A percentile compares a stretch with the other conserved stretches of the same genome.
Evolutionary conservation across 2,329 filamentous ascomycete species (phyloP).

Genomic region (Pseudocercospora cruenta): DNA sequence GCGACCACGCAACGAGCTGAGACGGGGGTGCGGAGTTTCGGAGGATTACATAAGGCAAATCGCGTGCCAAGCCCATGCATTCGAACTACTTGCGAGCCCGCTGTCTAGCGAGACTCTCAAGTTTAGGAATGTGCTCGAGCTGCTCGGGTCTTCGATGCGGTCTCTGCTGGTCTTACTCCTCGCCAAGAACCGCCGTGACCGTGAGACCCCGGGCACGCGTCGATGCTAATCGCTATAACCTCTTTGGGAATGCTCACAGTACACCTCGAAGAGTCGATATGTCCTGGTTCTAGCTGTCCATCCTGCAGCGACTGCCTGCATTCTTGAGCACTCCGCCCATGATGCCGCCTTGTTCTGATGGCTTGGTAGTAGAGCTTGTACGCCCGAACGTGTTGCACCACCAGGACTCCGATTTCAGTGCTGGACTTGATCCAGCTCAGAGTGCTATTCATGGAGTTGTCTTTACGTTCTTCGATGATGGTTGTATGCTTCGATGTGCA

Average conservation of each 20-base stretch:
- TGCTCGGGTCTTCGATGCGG: neutral
- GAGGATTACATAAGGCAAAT: neutral
- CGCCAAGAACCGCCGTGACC: neutral
- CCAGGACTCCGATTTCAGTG: neutral
- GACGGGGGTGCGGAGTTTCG: neutral
- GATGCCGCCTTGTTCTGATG: neutral
- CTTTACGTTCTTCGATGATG: neutral
- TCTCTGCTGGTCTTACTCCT: neutral
- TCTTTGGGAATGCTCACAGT: neutral
- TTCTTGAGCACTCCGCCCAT: neutral
- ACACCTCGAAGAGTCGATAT: neutral
- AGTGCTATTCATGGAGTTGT: neutral
- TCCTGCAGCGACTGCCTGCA: neutral
- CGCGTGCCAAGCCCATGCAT: neutral
- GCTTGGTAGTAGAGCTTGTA: neutral
- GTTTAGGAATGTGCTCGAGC: neutral
- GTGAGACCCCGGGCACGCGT: neutral
- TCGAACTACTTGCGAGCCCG: neutral
- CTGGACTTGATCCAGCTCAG: neutral
- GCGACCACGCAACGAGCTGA: too few species aligned
- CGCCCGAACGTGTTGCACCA: neutral
- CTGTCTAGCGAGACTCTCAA: too few species aligned
- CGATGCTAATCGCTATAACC: neutral
- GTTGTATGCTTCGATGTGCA: neutral
- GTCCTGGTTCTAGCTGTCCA: neutral